Evolutionary conservation across 139 green algal species (phyloP).

Genomic region (Diplosphaera chodatii): DNA sequence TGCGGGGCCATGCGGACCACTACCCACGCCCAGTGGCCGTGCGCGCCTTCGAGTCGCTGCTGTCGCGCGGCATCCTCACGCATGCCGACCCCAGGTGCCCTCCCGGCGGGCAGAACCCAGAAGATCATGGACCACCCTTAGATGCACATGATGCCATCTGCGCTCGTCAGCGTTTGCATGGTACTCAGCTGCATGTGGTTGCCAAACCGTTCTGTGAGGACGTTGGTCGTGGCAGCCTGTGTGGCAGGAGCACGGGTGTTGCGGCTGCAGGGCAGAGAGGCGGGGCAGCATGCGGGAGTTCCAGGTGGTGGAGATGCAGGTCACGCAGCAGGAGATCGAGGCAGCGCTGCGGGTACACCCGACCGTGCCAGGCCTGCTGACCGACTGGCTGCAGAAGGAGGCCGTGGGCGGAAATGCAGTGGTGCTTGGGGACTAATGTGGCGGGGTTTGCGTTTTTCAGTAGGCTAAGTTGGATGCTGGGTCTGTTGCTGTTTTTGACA

Average conservation of each 20-base stretch:
- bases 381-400: constrained; percentile 26
- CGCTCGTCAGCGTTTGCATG: too few relatives aligned
- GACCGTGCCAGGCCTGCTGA: constrained; percentile 23
- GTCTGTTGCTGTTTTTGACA: too few relatives aligned
- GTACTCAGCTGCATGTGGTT: too few relatives aligned
- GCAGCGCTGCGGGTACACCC: constrained; percentile 20
- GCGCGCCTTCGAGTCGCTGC: constrained; percentile 48
- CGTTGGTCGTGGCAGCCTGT: too few relatives aligned
- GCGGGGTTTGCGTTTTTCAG: too few relatives aligned
- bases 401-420: constrained; percentile 10
- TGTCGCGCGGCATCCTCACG: constrained; percentile 24
- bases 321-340: constrained; percentile 26
- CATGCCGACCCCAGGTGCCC: constrained; percentile 24
- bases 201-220: too few relatives aligned
- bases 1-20: constrained; percentile 25
- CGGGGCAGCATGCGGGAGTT: constrained; percentile 17
- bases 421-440: neutral
- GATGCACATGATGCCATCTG: too few relatives aligned
- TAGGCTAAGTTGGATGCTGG: neutral
- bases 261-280: constrained; percentile 19
- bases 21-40: constrained; percentile 24
- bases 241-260: neutral
- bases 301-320: constrained; percentile 15
- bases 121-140: too few relatives aligned
- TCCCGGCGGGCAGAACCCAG: neutral